Percentiles rank a stretch among this genome's conserved stretches.
Evolutionary conservation across 2,329 filamentous ascomycete species (phyloP).

Genomic region (Pseudopithomyces chartarum): DNA sequence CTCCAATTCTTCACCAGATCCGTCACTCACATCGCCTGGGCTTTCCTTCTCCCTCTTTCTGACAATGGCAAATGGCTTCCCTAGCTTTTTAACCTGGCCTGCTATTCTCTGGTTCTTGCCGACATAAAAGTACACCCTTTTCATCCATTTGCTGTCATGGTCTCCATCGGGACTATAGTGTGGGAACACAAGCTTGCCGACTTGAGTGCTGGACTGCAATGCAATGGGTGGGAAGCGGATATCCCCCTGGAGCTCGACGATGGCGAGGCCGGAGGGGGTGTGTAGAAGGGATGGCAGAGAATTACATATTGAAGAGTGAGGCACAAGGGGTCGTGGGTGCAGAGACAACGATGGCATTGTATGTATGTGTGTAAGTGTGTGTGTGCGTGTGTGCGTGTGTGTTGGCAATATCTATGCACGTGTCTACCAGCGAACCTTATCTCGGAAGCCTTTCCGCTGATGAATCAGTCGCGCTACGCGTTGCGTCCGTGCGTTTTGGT

Average conservation of each 20-base stretch:
- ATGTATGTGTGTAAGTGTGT: no score
- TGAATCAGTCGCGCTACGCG: no score
- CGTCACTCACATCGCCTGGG: constrained; percentile 26
- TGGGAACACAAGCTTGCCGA: constrained; percentile 80
- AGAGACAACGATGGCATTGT: constrained; percentile 40
- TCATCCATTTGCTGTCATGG: constrained; percentile 79
- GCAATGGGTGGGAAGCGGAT: constrained; percentile 71
- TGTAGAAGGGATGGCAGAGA: constrained; percentile 82
- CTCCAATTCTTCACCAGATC: constrained; percentile 64
- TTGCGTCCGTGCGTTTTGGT: no score
- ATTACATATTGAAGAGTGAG: constrained; percentile 41
- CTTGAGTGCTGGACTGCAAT: constrained; percentile 50
- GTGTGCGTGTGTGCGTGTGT: no score
- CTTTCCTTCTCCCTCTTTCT: constrained; percentile 46
- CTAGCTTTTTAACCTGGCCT: constrained; percentile 87
- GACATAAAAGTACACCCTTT: constrained; percentile 83
- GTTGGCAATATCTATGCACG: no score
- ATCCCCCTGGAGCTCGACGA: constrained; percentile 90
- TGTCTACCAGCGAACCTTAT: no score
- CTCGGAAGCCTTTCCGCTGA: no score
- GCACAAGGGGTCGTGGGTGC: constrained; percentile 16
- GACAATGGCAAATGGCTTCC: constrained; percentile 78
- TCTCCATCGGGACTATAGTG: constrained; percentile 64
- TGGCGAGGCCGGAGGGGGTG: constrained; percentile 84
- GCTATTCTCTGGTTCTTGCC: constrained; percentile 87